Percentiles rank a stretch among this genome's conserved stretches.
phyloP scores from a whole-genome alignment of 768 basidiomycete species.

The Cantharellus cinnabarinus region DNA sequence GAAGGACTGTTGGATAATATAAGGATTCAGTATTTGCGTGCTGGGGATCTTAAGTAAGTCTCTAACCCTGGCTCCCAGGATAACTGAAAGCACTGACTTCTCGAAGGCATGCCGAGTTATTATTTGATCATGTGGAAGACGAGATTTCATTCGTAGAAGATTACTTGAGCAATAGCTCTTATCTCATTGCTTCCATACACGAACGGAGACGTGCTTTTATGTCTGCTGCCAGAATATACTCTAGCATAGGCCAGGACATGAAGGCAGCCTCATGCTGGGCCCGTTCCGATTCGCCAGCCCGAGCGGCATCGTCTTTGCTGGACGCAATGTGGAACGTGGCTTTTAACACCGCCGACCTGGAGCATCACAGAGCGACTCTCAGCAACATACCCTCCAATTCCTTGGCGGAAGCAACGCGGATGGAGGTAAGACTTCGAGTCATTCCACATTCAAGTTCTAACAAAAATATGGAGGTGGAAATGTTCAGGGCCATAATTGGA shows the following conservation, averaged over 20 bases:
- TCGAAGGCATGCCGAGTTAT: too few relatives aligned
- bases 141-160: slow-evolving; percentile 22
- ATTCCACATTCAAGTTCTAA: too few relatives aligned
- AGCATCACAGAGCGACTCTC: too few relatives aligned
- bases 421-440: too few relatives aligned
- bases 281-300: not conserved
- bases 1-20: slow-evolving; percentile 24
- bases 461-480: too few relatives aligned
- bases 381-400: too few relatives aligned
- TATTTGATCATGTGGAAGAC: too few relatives aligned
- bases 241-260: slow-evolving; percentile 22
- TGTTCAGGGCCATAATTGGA: too few relatives aligned
- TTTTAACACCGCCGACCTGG: too few relatives aligned
- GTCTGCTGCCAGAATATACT: slow-evolving; percentile 34
- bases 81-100: slow-evolving; percentile 15
- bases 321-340: not conserved
- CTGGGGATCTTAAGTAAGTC: slow-evolving; percentile 19
- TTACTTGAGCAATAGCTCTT: slow-evolving; percentile 30
- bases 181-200: slow-evolving; percentile 26
- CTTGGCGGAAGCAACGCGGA: too few relatives aligned
- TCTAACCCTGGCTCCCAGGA: slow-evolving; percentile 14
- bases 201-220: slow-evolving; percentile 21
- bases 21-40: slow-evolving; percentile 25
- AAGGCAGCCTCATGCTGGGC: not conserved
- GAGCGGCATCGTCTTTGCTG: not conserved